These are phyloP conservation scores for Cicer pinnatifidum DNA, from an alignment of 306 rosid species.

Conservation along the genomic window DNA sequence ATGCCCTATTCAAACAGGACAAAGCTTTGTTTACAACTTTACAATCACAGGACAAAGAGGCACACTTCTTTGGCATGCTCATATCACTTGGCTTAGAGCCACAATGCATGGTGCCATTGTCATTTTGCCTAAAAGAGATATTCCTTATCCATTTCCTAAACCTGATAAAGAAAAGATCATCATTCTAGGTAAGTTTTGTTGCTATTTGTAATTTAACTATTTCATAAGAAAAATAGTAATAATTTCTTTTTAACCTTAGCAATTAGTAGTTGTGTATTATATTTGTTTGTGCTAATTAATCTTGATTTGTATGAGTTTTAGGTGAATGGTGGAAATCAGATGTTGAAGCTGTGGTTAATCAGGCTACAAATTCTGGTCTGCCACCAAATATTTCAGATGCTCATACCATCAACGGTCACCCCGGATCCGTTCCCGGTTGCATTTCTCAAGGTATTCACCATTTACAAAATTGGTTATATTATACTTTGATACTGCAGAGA, in stretches of 20 bases:
- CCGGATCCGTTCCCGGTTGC: slow-evolving; percentile 68
- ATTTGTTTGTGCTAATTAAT: slow-evolving; percentile 7
- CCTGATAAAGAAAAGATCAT: slow-evolving; percentile 65
- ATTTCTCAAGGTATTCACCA: slow-evolving; percentile 61
- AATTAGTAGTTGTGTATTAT: slow-evolving; percentile 16
- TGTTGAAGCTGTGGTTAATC: slow-evolving; percentile 66
- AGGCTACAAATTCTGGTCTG: slow-evolving; percentile 53
- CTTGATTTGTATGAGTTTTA: slow-evolving; percentile 36
- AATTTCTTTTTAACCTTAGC: background rate
- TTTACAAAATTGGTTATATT: background rate
- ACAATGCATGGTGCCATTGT: slow-evolving; percentile 73
- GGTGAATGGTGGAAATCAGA: slow-evolving; percentile 90
- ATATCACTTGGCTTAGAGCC: slow-evolving; percentile 76
- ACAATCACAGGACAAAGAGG: slow-evolving; percentile 73
- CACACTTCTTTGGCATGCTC: slow-evolving; percentile 90
- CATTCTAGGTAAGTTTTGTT: slow-evolving; percentile 52
- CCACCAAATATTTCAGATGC: slow-evolving; percentile 78
- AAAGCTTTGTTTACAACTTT: slow-evolving; percentile 67
- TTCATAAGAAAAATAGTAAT: background rate
- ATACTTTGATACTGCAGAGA: background rate
- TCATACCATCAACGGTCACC: slow-evolving; percentile 69
- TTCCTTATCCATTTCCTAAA: slow-evolving; percentile 72
- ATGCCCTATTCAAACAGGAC: slow-evolving; percentile 75
- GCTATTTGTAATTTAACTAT: background rate
- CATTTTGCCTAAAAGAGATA: slow-evolving; percentile 63